Percentiles rank a stretch among this genome's conserved stretches.
phyloP scores from a whole-genome alignment of 345 rosid species.

The Eutrema japonicum region DNA sequence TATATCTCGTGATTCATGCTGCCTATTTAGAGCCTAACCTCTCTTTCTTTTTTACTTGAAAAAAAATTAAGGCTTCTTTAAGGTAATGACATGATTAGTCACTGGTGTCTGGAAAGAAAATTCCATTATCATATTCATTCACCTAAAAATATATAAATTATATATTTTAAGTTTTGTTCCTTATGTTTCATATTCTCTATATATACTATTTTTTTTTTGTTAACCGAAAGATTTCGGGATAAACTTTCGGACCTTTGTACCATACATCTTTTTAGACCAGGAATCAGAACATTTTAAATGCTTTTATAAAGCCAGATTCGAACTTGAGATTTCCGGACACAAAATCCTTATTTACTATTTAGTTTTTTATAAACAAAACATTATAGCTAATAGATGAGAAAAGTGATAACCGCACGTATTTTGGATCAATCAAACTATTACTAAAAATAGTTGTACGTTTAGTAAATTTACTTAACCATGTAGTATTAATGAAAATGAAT shows the following conservation, averaged over 20 bases:
- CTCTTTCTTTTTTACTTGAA: background rate
- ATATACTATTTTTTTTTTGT: too few species aligned
- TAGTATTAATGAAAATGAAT: background rate
- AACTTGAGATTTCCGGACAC: too few species aligned
- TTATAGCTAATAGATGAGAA: background rate
- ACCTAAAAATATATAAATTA: background rate
- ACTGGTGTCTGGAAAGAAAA: background rate
- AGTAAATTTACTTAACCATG: background rate
- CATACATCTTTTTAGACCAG: too few species aligned
- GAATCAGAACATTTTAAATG: too few species aligned
- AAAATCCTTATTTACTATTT: background rate
- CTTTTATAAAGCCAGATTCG: too few species aligned
- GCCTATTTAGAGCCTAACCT: background rate
- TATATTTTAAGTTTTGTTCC: background rate
- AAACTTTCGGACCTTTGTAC: too few species aligned
- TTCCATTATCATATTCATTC: background rate
- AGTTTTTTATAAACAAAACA: background rate
- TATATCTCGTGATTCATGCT: slow-evolving; percentile 1
- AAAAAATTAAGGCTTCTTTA: background rate
- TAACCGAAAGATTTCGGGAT: too few species aligned
- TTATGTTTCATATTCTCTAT: background rate
- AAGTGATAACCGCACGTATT: background rate
- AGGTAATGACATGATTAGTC: background rate
- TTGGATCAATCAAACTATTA: background rate
- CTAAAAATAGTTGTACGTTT: background rate